Evolutionary conservation across 169 alveolate genomes (phyloP), one percentile per base, ranked within the genome.

Genomic region (Plasmodium yoelii): DNA sequence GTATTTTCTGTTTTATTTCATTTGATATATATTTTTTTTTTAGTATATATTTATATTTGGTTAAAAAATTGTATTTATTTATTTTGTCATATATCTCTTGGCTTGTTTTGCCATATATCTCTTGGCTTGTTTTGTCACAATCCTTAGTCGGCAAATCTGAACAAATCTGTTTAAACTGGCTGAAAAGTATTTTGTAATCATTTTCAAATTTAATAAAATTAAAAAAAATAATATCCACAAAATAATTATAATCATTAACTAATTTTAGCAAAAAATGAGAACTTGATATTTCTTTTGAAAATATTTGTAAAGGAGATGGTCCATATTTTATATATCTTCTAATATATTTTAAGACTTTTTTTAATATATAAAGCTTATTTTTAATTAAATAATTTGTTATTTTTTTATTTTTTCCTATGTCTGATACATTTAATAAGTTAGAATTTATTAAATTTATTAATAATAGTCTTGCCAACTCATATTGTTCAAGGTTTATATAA

Each of bases 321-420:
- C 88, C 88, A 75, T 75, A 75, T 5, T 73, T 19, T 75, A 75
- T 22, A 61, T 44, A 75, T 46, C 56, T 59, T 10, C 88, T n/a
- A 51, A 75, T 75, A 68, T 60, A 75, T n/a, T 75, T 75, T n/a
- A 75, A 34, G 0, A 67, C 46, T 34, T 75, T 75, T 28, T 10
- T 75, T 28, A 75, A 47, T 13, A 60, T 60, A 13, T 61, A 75
- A 3, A 59, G 1, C 19, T 75, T 75, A 53, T 74, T 65, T n/a
- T 46, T 51, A 22, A n/a, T 18, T 19, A 19, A 61, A 1, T 13
- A 1, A 44, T 75, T 56, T 34, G 8, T 13, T 22, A 12, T 28
- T 12, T 26, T 74, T 61, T 55, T 34, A 9, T 74, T 15, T 34
- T 39, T 64, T 24, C 39, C 28, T 47, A 60, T 39, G 9, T 75